phyloP scores from a whole-genome alignment of 768 basidiomycete species.

The Chalciporus piperatus region DNA sequence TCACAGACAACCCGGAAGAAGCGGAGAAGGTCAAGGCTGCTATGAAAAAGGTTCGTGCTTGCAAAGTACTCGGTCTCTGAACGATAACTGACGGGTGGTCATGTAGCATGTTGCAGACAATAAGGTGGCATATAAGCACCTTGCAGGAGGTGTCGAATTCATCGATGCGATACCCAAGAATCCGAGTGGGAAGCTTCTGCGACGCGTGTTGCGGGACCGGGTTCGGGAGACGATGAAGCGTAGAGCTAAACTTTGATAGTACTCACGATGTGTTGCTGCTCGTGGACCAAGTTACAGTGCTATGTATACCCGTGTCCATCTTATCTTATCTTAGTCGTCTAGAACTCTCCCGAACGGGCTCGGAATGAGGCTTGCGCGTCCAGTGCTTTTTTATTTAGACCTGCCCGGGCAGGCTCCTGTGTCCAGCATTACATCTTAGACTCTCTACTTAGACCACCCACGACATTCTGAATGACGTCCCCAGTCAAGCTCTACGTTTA shows the following conservation, averaged over 20 bases:
- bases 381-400: not conserved
- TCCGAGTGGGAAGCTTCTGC: constrained; percentile 58
- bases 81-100: constrained; percentile 1
- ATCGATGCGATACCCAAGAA: constrained; percentile 56
- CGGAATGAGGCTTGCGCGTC: constrained; percentile 18
- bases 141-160: constrained; percentile 59
- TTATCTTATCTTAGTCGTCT: constrained; percentile 20
- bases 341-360: constrained; percentile 1
- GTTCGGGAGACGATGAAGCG: constrained; percentile 34
- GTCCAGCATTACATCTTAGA: no score
- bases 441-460: not conserved
- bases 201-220: constrained; percentile 51
- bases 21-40: constrained; percentile 39
- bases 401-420: not conserved
- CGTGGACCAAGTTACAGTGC: not conserved
- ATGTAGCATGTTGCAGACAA: constrained; percentile 52
- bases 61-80: not conserved
- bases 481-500: constrained; percentile 85
- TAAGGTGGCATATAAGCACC: constrained; percentile 56
- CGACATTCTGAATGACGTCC: constrained; percentile 15
- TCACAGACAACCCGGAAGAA: constrained; percentile 28
- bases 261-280: no score
- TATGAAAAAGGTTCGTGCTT: constrained; percentile 44
- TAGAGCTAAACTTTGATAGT: constrained; percentile 25
- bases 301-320: constrained; percentile 5